Base-by-base conservation (phyloP, 139 green algal species). In the Helicosporidium sp. region DNA sequence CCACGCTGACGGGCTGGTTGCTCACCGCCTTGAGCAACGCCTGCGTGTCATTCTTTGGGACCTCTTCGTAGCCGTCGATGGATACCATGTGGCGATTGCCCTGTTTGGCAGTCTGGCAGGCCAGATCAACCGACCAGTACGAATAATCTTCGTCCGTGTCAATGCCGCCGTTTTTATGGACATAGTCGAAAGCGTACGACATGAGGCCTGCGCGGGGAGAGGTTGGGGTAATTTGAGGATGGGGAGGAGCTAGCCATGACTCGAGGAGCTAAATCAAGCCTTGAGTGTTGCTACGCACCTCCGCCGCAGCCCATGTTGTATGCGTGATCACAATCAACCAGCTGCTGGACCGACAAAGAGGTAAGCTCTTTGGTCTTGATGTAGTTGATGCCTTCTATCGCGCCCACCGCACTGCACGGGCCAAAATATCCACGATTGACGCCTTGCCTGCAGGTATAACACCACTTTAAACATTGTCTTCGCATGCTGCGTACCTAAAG, bases 331-430 rank as follows among this genome's bases (percentile, higher is more conserved):
- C 87, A 96, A 57, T 88, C 79, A 7, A 96, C 78, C 35, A 96
- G 73, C 68, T 94, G 72, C 69, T 96, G 87, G 73, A 95, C 87
- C 23, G 58, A 79, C 7, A 96, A 67, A 2, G 64, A 68, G 7
- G 84, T 54, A 43, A 92, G 70, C 49, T 84, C 47, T 19, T 78
- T 78, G 7, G 76, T 90, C 15, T 64, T 56, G 31, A 95, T 75
- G 5, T 56, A 55, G 55, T 89, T 87, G 48, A 86, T 65, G 27
- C 87, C 86, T 64, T 94, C 80, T 10, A 29, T 29, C 10, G 25
- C 12, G 24, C 24, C 25, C 10, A 13, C 13, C 12, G 25, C 25
- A 35, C 25, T 35, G 24, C 25, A n/a, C n/a, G n/a, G n/a, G n/a
- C n/a, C n/a, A n/a, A n/a, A n/a, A n/a, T n/a, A n/a, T n/a, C n/a